Percentiles rank a stretch among this genome's conserved stretches.
Evolutionary conservation across 257 asterid genomes (phyloP).

Genomic region (Linderniella brevidens): DNA sequence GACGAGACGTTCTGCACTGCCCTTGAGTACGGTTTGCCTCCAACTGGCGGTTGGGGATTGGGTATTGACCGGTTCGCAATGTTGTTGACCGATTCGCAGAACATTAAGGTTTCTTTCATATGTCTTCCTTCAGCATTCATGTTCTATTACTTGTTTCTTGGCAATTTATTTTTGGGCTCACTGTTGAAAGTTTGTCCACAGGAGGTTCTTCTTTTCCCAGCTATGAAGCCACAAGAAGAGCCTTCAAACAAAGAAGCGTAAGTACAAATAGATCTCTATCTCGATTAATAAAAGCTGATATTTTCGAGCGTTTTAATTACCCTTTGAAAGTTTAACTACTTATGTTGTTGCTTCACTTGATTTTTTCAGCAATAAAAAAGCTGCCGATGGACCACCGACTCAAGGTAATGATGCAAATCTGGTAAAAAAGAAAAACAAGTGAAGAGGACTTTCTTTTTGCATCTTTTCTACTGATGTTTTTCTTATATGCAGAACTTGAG

Average conservation of each 20-base stretch:
- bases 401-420: too few relatives aligned
- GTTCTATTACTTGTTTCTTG: background rate
- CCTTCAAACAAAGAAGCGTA: constrained; percentile 48
- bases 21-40: constrained; percentile 92
- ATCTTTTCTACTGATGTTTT: background rate
- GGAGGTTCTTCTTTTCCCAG: constrained; percentile 86
- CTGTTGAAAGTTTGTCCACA: constrained; percentile 9
- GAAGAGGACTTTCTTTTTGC: background rate
- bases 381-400: too few relatives aligned
- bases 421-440: too few relatives aligned
- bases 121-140: background rate
- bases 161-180: background rate
- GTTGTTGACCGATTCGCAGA: constrained; percentile 87
- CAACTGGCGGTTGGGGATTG: constrained; percentile 96
- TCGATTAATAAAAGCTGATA: background rate
- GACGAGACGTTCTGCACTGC: constrained; percentile 80
- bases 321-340: too few relatives aligned
- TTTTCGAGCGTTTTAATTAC: too few relatives aligned
- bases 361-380: too few relatives aligned
- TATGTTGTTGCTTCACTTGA: too few relatives aligned
- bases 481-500: background rate
- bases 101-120: constrained; percentile 46
- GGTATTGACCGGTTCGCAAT: constrained; percentile 77
- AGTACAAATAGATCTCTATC: background rate
- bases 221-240: constrained; percentile 85